These are phyloP conservation scores for Aspergillus cejpii DNA, from an alignment of 2,329 filamentous ascomycete genomes.

Conservation along the genomic window DNA sequence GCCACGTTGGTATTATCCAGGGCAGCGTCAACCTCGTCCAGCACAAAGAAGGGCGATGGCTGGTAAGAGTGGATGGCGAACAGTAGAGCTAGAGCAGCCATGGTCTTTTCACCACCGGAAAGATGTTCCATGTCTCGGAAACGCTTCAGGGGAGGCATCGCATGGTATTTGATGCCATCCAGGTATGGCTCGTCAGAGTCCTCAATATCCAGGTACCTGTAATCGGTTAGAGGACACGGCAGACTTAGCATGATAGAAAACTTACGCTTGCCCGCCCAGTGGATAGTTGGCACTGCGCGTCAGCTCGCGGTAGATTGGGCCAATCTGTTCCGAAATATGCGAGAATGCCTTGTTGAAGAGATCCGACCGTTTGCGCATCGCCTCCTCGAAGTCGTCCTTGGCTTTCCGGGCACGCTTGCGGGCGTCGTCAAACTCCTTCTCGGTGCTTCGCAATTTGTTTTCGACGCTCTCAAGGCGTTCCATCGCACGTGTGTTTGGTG, in stretches of 20 bases:
- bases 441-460: conserved; percentile 70
- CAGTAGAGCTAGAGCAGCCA: conserved; percentile 90
- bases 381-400: conserved; percentile 73
- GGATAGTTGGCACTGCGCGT: conserved; percentile 87
- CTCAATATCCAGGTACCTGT: conserved; percentile 78
- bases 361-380: conserved; percentile 77
- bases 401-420: conserved; percentile 66
- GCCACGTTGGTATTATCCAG: conserved; percentile 97
- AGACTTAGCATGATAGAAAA: conserved; percentile 1
- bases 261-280: conserved; percentile 68
- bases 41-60: conserved; percentile 91
- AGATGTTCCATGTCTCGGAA: conserved; percentile 99
- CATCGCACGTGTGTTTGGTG: conserved; percentile 92
- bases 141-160: conserved; percentile 95
- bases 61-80: conserved; percentile 97
- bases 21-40: conserved; percentile 95
- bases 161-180: conserved; percentile 94
- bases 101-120: conserved; percentile 96
- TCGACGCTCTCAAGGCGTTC: conserved; percentile 85
- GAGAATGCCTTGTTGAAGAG: conserved; percentile 92
- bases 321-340: conserved; percentile 93
- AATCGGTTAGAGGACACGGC: conserved; percentile 6
- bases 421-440: conserved; percentile 83
- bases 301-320: conserved; percentile 87
- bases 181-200: conserved; percentile 96